Conservation (phyloP, 441 rosid genomes). For the Arabidopsis lyrata region DNA sequence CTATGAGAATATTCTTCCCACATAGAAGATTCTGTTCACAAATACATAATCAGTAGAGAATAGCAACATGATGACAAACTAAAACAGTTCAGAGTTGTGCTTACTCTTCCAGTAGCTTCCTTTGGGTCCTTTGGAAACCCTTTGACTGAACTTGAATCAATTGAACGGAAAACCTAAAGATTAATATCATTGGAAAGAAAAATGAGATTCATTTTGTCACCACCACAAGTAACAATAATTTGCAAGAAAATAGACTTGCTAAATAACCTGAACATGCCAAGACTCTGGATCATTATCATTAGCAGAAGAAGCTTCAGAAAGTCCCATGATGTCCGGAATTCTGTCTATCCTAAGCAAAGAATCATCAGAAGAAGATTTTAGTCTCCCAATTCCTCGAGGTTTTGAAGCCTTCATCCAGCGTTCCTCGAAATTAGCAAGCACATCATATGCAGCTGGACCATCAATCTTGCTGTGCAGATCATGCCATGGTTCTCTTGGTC, state of each 20-base stretch:
- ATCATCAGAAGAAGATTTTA: conserved; percentile 59
- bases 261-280: conserved; percentile 74
- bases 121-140: conserved; percentile 70
- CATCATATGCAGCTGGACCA: conserved; percentile 80
- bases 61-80: conserved; percentile 30
- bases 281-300: conserved; percentile 60
- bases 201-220: conserved; percentile 16
- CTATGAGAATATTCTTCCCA: conserved; percentile 75
- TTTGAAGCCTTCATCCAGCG: conserved; percentile 74
- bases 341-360: conserved; percentile 70
- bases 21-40: conserved; percentile 62
- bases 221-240: not conserved
- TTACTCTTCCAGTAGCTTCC: conserved; percentile 61
- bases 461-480: conserved; percentile 70
- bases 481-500: conserved; percentile 85
- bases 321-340: conserved; percentile 60
- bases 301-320: conserved; percentile 49
- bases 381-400: conserved; percentile 58
- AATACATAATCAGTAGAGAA: conserved; percentile 12
- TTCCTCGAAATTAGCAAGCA: conserved; percentile 73
- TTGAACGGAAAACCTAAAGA: conserved; percentile 69
- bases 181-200: not conserved
- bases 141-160: conserved; percentile 76
- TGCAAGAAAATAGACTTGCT: not conserved
- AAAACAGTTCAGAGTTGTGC: conserved; percentile 36